These are phyloP conservation scores for Biscogniauxia sp. DNA, from an alignment of 2,329 filamentous ascomycete species.

Conservation along the genomic window DNA sequence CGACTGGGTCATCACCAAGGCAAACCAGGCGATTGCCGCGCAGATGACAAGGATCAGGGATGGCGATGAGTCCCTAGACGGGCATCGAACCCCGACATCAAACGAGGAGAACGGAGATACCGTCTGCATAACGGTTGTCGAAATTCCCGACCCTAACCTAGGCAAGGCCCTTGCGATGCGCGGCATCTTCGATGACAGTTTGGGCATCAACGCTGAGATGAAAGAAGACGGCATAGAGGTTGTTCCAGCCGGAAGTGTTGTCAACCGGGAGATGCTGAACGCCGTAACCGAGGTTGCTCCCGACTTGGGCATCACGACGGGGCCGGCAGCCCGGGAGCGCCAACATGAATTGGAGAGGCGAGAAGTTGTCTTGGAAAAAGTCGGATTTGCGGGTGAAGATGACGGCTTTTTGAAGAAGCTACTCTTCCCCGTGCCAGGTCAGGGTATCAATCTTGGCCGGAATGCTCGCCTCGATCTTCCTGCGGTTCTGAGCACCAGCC, in stretches of 20 bases:
- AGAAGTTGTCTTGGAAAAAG: slow-evolving; percentile 80
- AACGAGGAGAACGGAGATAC: slow-evolving; percentile 75
- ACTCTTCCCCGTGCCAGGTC: slow-evolving; percentile 72
- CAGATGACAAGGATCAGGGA: slow-evolving; percentile 69
- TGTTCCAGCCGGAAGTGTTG: slow-evolving; percentile 69
- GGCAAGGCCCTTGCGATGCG: slow-evolving; percentile 88
- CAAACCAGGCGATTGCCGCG: slow-evolving; percentile 77
- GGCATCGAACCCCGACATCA: slow-evolving; percentile 62
- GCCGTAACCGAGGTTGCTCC: slow-evolving; percentile 74
- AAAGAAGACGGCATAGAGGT: slow-evolving; percentile 90
- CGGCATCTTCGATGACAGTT: slow-evolving; percentile 86
- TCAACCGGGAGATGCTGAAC: slow-evolving; percentile 82
- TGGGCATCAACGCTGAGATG: slow-evolving; percentile 96
- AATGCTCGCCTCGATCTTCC: slow-evolving; percentile 77
- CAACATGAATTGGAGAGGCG: slow-evolving; percentile 79
- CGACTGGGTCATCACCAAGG: slow-evolving; percentile 88
- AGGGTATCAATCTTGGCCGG: slow-evolving; percentile 79
- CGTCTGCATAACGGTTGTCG: slow-evolving; percentile 84
- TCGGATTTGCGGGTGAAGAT: slow-evolving; percentile 76
- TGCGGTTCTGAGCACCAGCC: slow-evolving; percentile 73
- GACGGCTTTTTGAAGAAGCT: slow-evolving; percentile 81
- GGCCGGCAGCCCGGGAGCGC: slow-evolving; percentile 65
- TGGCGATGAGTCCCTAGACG: slow-evolving; percentile 66
- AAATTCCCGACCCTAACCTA: slow-evolving; percentile 75
- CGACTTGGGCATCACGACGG: slow-evolving; percentile 73